Evolutionary conservation across 2,329 filamentous ascomycete species (phyloP), one percentile per base, ranked within the genome.

Genomic region (Paecilomyces dactylethromorphus): DNA sequence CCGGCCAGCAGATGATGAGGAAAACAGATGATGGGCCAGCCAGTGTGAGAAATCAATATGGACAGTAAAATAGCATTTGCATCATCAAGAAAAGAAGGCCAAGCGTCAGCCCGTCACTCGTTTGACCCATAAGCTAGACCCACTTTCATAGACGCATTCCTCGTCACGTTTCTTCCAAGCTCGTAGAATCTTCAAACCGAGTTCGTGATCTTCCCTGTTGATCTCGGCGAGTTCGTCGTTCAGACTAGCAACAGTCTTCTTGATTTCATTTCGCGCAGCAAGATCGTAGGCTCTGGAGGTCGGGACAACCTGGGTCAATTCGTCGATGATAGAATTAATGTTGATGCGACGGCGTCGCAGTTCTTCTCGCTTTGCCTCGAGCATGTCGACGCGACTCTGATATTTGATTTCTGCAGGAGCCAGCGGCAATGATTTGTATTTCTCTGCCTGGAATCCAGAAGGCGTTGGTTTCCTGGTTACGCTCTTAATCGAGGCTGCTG

Each of bases 221-320:
- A 94, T 84, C 62, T 92, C 89, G 3, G 87, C 83, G 35, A 93
- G 80, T 70, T 92, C 88, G 55, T 76, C 74, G 59, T 83, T 82
- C 56, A 92, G 78, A 22, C 78, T 81, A 63, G 87, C 84, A 0
- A 94, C 85, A 69, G 89, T 91, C 66, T 75, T 78, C 68, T 83
- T 83, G 62, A 84, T 82, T 59, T 81, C 78, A 24, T 79, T 77
- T 45, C 79, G 75, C 57, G 81, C 81, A 64, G 90, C 86, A 55
- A 88, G 83, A 8, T 85, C 81, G 65, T 87, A 87, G 31, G 86
- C 84, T 68, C 89, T 78, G 45, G 91, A 79, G 62, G 83, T 85
- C 35, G 82, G 85, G 80, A 92, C 89, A 59, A 92, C 81, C 71
- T 91, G 86, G 59, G 87, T 91, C 80, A 93, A 87, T 71, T 93